These are phyloP conservation scores for Lagenaria siceraria DNA, from an alignment of 306 rosid genomes.

Conservation along the genomic window DNA sequence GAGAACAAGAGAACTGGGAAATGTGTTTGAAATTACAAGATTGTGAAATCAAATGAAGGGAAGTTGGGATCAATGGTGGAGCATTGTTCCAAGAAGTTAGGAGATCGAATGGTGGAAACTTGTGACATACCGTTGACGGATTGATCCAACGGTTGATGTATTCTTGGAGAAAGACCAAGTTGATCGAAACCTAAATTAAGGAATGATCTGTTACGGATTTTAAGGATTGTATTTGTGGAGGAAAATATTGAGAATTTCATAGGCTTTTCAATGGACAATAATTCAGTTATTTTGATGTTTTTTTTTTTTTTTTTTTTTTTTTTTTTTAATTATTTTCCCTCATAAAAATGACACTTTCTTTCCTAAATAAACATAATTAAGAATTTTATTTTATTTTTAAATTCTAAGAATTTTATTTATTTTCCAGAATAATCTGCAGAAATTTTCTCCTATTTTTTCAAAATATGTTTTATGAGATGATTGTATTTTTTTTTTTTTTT, in stretches of 20 bases:
- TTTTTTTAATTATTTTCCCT: no score
- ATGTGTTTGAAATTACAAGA: constrained; percentile 4
- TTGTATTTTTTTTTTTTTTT: no score
- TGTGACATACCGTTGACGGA: not conserved
- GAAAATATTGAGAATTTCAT: not conserved
- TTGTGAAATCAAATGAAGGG: not conserved
- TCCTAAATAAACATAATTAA: no score
- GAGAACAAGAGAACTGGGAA: not conserved
- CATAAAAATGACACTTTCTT: not conserved
- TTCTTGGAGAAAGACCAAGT: constrained; percentile 33
- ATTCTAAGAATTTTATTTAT: no score
- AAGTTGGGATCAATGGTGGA: not conserved
- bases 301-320: no score
- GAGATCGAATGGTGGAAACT: not conserved
- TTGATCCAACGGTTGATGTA: not conserved
- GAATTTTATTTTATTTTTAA: no score
- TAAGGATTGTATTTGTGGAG: constrained; percentile 30
- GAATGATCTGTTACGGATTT: constrained; percentile 17
- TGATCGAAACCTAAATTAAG: constrained; percentile 13
- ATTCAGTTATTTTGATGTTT: not conserved
- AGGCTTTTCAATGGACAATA: not conserved
- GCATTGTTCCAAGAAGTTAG: not conserved
- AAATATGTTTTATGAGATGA: no score
- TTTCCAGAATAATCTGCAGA: no score
- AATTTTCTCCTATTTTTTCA: no score